Percentiles rank a stretch among this genome's conserved stretches.
Conservation (phyloP, 2,329 filamentous ascomycete genomes). For the Colletotrichum cordylinicola region DNA sequence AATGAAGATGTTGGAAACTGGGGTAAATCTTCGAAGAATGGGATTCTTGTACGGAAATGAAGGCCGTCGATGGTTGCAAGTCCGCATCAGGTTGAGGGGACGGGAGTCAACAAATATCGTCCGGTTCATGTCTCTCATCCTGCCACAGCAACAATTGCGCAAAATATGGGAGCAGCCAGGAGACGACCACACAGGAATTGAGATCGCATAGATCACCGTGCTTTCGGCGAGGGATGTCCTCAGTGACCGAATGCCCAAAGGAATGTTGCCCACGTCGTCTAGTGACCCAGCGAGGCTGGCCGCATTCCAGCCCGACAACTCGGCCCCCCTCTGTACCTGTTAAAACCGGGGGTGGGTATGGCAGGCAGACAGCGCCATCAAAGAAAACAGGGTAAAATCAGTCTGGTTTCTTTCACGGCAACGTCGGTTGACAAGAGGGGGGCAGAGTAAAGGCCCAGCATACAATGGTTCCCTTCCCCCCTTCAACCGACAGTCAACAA, state of each 20-base stretch:
- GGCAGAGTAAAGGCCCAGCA: not conserved
- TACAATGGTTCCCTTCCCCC: not conserved
- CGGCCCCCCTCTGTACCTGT: not conserved
- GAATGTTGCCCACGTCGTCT: conserved; percentile 20
- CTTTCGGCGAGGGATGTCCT: conserved; percentile 16
- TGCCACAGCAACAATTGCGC: conserved; percentile 20
- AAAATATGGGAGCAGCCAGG: conserved; percentile 17
- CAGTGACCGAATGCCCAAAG: conserved; percentile 6
- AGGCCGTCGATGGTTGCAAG: conserved; percentile 21
- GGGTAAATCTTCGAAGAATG: conserved; percentile 18
- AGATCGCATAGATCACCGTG: conserved; percentile 16
- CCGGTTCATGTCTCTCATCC: conserved; percentile 15
- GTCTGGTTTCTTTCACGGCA: not conserved
- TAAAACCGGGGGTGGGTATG: conserved; percentile 4
- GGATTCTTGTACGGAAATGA: conserved; percentile 23
- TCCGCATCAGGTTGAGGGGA: conserved; percentile 7
- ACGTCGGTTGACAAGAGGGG: conserved; percentile 2
- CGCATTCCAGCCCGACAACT: conserved; percentile 18
- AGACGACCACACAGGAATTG: conserved; percentile 15
- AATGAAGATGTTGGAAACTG: conserved; percentile 5
- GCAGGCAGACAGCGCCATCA: not conserved
- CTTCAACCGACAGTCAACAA: conserved; percentile 3
- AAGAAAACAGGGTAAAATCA: not conserved
- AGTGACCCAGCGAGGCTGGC: conserved; percentile 18
- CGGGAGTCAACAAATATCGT: conserved; percentile 23